Conservation (phyloP, 2,329 filamentous ascomycete species). For the Mariannaea sp. region DNA sequence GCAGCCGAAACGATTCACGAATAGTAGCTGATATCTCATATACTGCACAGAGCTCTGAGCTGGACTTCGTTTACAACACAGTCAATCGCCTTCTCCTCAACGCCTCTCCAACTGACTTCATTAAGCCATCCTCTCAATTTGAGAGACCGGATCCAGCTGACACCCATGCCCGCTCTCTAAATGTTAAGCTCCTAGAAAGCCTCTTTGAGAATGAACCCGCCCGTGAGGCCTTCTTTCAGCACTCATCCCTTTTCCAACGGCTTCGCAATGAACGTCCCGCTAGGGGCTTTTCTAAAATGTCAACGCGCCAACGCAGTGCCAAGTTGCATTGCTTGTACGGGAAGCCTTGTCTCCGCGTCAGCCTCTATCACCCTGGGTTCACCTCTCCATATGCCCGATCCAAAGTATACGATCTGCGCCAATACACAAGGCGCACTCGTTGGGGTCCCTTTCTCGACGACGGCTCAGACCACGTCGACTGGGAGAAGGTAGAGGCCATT, state of each 20-base stretch:
- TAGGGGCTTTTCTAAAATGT: conserved; percentile 25
- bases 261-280: conserved; percentile 49
- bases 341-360: conserved; percentile 54
- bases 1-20: background rate
- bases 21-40: background rate
- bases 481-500: conserved; percentile 79
- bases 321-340: conserved; percentile 74
- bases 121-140: background rate
- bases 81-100: conserved; percentile 53
- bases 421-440: conserved; percentile 62
- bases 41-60: conserved; percentile 47
- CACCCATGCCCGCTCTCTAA: conserved; percentile 53
- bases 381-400: conserved; percentile 67
- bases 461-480: conserved; percentile 67
- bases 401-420: conserved; percentile 74
- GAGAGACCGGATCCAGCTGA: conserved; percentile 31
- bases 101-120: conserved; percentile 44
- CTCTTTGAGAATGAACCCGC: conserved; percentile 56
- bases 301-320: conserved; percentile 66
- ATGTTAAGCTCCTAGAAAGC: conserved; percentile 50
- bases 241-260: conserved; percentile 67
- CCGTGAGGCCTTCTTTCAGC: conserved; percentile 63
- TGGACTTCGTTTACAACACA: conserved; percentile 54
- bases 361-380: conserved; percentile 43
- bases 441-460: conserved; percentile 78